Percentiles rank a stretch among this genome's conserved stretches.
These are phyloP conservation scores for Pseudocercospora vitis DNA, from an alignment of 2,329 filamentous ascomycete species.

Conservation along the genomic window DNA sequence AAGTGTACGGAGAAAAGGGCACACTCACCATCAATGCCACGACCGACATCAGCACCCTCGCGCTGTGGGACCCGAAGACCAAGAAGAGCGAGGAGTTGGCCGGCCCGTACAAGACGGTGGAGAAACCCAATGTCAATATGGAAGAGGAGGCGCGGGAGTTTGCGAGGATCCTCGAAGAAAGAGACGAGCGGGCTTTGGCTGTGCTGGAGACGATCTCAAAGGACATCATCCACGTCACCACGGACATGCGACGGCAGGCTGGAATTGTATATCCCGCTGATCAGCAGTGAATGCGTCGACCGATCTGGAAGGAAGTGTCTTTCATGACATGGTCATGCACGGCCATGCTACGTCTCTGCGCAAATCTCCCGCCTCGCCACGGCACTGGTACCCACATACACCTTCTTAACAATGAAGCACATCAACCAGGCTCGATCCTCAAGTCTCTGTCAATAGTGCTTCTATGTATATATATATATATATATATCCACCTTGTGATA, in stretches of 20 bases:
- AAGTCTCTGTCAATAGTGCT: too few species aligned
- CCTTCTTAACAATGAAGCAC: too few species aligned
- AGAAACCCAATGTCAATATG: slow-evolving; percentile 47
- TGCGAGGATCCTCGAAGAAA: slow-evolving; percentile 45
- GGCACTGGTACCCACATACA: too few species aligned
- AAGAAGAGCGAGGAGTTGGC: slow-evolving; percentile 46
- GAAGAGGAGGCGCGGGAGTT: slow-evolving; percentile 50
- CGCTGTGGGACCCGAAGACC: slow-evolving; percentile 45
- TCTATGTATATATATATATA: too few species aligned
- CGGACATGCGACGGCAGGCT: slow-evolving; percentile 47
- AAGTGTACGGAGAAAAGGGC: slow-evolving; percentile 51
- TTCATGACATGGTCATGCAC: too few species aligned
- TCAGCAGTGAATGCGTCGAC: slow-evolving; percentile 25
- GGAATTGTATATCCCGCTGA: slow-evolving; percentile 46
- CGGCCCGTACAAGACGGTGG: slow-evolving; percentile 32
- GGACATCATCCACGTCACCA: slow-evolving; percentile 45
- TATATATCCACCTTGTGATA: too few species aligned
- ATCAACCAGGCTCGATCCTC: too few species aligned
- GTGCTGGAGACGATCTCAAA: slow-evolving; percentile 45
- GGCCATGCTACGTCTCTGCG: too few species aligned
- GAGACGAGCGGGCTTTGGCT: slow-evolving; percentile 41
- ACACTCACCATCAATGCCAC: slow-evolving; percentile 47
- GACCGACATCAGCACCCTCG: slow-evolving; percentile 47
- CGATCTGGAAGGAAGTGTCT: too few species aligned
- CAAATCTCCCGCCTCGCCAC: too few species aligned